Evolutionary conservation across 805 yeast genomes (phyloP), one percentile per base, ranked within the genome.

Genomic region (Candida gorgasii): DNA sequence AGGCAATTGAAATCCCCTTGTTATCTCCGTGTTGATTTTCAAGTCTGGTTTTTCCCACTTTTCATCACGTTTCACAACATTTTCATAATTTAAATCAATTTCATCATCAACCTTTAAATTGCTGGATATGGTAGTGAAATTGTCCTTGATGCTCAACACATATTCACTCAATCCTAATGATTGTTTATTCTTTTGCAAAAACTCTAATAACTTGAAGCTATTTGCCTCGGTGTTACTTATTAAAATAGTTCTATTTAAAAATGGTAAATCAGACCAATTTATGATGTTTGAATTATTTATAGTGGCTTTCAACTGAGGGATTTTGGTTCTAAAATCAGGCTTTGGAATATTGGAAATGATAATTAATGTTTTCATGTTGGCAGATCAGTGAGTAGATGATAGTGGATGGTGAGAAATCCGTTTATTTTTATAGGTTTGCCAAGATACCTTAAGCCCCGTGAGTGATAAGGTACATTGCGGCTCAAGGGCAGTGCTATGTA

Each of bases 241-340:
- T 36, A 68, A 58, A 22, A 68, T 62, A 16, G 60, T 55, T 24
- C 75, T 47, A 39, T 53, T 58, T 36, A 69, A 54, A 37, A 60
- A 67, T 9, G 73, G 63, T 35, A 69, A 49, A 35, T 59, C 59
- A 24, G 69, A 59, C 72, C 72, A 69, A 48, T 62, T 53, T 9
- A 54, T 51, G 19, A 63, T 48, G 43, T 65, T 67, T 32, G 65
- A 52, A 43, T 57, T 58, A 48, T 62, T 67, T 8, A 58, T 65
- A 3, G 24, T 22, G 5, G 42, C 33, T 14, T 37, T 40, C 5
- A 44, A 17, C 12, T 16, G 12, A 19, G 24, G 35, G 8, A 36
- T 38, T 27, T 36, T 12, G 5, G 19, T 27, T 43, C 22, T 3
- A 42, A 68, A 68, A 45, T 63, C 70, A 14, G 55, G 49, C 35